These are phyloP conservation scores for Cytospora piceae DNA, from an alignment of 2,329 filamentous ascomycete genomes.

Conservation along the genomic window DNA sequence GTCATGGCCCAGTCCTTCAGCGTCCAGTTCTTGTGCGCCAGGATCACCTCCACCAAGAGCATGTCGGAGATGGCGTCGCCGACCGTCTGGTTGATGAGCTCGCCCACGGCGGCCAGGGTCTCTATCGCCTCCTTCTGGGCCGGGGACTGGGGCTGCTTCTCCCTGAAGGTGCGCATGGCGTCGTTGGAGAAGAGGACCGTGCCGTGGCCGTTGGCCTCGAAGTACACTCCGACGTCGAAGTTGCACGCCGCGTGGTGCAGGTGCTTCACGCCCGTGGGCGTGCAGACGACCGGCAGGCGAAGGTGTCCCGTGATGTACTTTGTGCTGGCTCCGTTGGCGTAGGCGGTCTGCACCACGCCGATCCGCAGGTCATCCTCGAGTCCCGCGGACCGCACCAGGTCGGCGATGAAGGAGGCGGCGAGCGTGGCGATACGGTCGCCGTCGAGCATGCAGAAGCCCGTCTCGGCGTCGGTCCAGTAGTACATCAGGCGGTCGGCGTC, in stretches of 20 bases:
- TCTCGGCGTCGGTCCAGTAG: constrained; percentile 85
- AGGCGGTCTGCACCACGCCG: constrained; percentile 95
- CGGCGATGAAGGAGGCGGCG: constrained; percentile 89
- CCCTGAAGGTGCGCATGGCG: constrained; percentile 77
- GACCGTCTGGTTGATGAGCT: constrained; percentile 97
- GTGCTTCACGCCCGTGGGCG: constrained; percentile 94
- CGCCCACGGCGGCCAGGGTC: constrained; percentile 78
- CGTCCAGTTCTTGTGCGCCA: constrained; percentile 92
- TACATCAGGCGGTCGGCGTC: constrained; percentile 96
- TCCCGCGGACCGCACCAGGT: constrained; percentile 79
- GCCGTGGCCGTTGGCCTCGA: constrained; percentile 97
- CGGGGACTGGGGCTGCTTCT: constrained; percentile 83
- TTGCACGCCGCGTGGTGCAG: constrained; percentile 95
- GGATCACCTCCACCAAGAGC: constrained; percentile 92
- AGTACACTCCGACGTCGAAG: constrained; percentile 96
- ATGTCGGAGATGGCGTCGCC: constrained; percentile 96
- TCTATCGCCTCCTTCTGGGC: constrained; percentile 90
- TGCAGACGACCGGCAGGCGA: constrained; percentile 88
- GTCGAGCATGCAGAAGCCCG: constrained; percentile 88
- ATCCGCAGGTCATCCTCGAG: constrained; percentile 82
- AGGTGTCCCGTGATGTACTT: constrained; percentile 88
- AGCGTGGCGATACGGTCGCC: constrained; percentile 96
- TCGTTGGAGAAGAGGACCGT: constrained; percentile 92
- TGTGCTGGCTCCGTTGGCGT: constrained; percentile 94
- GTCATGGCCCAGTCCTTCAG: constrained; percentile 90